Percentiles rank a stretch among this genome's conserved stretches.
These are phyloP conservation scores for Hibiscus mutabilis DNA, from an alignment of 345 rosid species.

Conservation along the genomic window DNA sequence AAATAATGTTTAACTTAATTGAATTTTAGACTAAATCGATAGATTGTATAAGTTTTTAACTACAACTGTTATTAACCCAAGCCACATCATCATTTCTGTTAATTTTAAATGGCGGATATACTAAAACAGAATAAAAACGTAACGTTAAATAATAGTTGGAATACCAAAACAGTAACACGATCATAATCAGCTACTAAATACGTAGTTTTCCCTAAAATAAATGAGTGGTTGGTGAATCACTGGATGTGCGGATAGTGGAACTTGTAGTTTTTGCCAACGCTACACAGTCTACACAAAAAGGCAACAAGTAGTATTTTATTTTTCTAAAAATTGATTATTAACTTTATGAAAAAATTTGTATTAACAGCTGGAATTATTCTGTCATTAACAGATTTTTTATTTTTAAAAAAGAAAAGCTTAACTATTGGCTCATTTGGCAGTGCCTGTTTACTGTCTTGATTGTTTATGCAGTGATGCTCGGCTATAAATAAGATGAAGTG, in stretches of 20 bases:
- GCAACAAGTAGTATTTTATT: not conserved
- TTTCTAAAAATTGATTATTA: not conserved
- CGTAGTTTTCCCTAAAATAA: no score
- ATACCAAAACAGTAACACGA: no score
- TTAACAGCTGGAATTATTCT: not conserved
- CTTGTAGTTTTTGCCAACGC: not conserved
- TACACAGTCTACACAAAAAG: not conserved
- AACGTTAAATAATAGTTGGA: no score
- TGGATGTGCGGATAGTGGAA: not conserved
- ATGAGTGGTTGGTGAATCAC: not conserved
- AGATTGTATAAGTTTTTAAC: no score
- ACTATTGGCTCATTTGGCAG: not conserved
- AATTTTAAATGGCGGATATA: no score
- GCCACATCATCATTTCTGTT: no score
- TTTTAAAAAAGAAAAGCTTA: not conserved
- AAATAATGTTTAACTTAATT: no score
- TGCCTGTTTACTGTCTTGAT: not conserved
- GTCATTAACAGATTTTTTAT: not conserved
- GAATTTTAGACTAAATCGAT: no score
- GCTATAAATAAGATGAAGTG: slow-evolving; percentile 18
- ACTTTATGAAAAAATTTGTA: not conserved
- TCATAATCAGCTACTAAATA: no score
- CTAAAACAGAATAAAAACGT: no score
- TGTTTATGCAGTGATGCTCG: not conserved
- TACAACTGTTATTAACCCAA: no score